Conservation (phyloP, 164 flowering plant species). For the Kingdonia uniflora region DNA sequence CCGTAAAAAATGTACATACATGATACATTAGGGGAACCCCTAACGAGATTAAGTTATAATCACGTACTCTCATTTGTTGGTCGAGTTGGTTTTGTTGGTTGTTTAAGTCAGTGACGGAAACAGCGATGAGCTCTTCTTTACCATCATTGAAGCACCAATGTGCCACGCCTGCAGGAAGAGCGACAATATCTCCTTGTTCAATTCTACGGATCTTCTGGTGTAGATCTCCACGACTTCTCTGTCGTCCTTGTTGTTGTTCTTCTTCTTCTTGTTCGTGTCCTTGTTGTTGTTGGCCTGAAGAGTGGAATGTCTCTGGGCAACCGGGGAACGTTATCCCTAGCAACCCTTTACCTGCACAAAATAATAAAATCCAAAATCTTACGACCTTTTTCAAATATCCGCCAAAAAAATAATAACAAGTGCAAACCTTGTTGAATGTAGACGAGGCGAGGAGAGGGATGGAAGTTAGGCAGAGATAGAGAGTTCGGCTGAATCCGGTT, state of each 20-base stretch:
- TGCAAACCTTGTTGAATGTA: constrained; percentile 10
- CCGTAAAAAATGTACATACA: too few relatives aligned
- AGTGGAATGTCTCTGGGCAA: constrained; percentile 50
- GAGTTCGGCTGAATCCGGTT: constrained; percentile 8
- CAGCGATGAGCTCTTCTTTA: constrained; percentile 16
- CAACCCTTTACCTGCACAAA: constrained; percentile 36
- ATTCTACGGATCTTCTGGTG: constrained; percentile 28
- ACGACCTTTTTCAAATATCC: too few relatives aligned
- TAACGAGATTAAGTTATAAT: too few relatives aligned
- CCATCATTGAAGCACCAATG: constrained; percentile 36
- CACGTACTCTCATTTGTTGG: constrained; percentile 18
- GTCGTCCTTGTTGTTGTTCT: not conserved
- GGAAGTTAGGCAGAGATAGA: constrained; percentile 10
- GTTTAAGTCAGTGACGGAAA: constrained; percentile 14
- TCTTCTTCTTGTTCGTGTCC: not conserved
- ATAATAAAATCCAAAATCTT: too few relatives aligned
- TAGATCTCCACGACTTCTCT: constrained; percentile 14
- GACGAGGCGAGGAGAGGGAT: constrained; percentile 2
- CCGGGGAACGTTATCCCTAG: constrained; percentile 33
- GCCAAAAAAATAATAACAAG: too few relatives aligned
- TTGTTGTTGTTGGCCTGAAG: constrained; percentile 11
- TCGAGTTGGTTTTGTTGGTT: constrained; percentile 36
- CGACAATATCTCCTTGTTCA: constrained; percentile 25
- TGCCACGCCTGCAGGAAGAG: constrained; percentile 25
- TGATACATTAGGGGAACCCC: too few relatives aligned